Evolutionary conservation across 176 grass and related monocot species (phyloP), one percentile per base, ranked within the genome.

Genomic region (Zoysia pacifica): DNA sequence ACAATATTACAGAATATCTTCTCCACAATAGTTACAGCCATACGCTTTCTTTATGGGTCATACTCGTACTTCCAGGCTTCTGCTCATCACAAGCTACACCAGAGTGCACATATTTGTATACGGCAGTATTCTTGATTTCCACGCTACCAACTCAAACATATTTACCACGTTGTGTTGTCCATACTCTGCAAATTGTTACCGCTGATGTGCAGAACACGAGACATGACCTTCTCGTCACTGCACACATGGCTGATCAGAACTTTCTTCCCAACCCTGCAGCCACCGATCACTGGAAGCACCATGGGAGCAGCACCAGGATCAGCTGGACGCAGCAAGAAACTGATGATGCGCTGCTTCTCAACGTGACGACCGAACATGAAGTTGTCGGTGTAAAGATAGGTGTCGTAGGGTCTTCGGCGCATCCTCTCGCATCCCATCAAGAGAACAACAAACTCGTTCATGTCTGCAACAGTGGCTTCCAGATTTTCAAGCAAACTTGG

Each of bases 301-400:
- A 59, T 59, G 8, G 20, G 56, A 20, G 56, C 7, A 20, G 18
- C 18, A 59, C 56, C 18, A 20, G n/a, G 56, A 7, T 20, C 56
- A 20, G n/a, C 56, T 20, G 56, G 56, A 9, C 9, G 56, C 56
- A 59, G 20, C 18, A 59, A 20, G 56, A 59, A 59, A 9, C 20
- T 59, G 56, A 59, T 59, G 56, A 59, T 20, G 8, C 56, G 56
- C 56, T 59, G 56, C 20, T 59, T 59, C 56, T 59, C 56, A 20
- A 59, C 56, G 20, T 59, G 56, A 59, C 56, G 56, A 59, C 56
- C 56, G 56, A 59, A 59, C 56, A 59, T 59, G 18, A 59, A 59
- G 56, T 59, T 59, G 18, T 59, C 56, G 3, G 56, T 59, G 18
- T 20, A 59, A 20, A 59, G 18, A 20, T 59, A 20, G 7, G 56